A percentile compares a stretch with the other conserved stretches of the same genome.
Conservation (phyloP, 768 basidiomycete genomes). For the Leccinum broughii region DNA sequence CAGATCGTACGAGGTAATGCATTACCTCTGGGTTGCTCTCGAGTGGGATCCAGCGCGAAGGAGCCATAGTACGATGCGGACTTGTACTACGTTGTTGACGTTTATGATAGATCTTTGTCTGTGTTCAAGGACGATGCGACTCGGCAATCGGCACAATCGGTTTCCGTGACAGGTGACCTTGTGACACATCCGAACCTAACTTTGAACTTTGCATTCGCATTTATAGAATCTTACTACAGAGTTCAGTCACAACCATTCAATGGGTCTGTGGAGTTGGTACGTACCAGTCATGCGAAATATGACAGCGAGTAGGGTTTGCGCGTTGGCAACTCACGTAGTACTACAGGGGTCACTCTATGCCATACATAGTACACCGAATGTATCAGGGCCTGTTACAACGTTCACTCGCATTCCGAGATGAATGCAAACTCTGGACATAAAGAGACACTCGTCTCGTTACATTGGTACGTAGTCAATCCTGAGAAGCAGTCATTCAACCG, state of each 20-base stretch:
- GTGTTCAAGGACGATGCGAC: background rate
- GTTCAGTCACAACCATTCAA: background rate
- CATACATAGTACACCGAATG: background rate
- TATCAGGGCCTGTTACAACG: background rate
- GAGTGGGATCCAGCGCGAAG: constrained; percentile 69
- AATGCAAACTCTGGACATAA: background rate
- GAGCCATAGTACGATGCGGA: constrained; percentile 17
- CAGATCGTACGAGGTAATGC: background rate
- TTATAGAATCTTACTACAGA: background rate
- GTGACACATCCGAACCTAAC: background rate
- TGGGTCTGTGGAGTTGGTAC: background rate
- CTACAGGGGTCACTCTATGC: no score
- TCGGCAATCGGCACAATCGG: background rate
- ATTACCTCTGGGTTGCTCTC: constrained; percentile 70
- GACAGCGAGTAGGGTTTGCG: background rate
- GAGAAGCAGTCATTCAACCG: background rate
- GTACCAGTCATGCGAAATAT: background rate
- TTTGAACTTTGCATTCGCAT: background rate
- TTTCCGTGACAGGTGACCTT: background rate
- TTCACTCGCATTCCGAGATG: background rate
- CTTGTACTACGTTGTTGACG: background rate
- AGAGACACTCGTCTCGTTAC: background rate
- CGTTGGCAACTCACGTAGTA: background rate
- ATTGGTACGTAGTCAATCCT: background rate
- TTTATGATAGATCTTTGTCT: background rate